Evolutionary conservation across 257 asterid genomes (phyloP).

Genomic region (Primulina eburnea): DNA sequence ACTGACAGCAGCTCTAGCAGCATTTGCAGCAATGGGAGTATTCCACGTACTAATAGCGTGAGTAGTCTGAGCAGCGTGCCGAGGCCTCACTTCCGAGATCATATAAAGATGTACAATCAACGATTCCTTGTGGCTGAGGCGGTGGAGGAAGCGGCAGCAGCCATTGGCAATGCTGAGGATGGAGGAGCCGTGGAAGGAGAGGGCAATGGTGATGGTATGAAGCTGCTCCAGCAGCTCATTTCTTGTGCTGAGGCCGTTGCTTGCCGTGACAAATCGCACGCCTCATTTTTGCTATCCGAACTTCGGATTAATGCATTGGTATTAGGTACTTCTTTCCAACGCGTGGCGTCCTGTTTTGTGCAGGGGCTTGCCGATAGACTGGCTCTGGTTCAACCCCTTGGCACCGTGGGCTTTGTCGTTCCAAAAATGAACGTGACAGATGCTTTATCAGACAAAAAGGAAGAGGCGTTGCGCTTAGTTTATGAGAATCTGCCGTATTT

Average conservation of each 20-base stretch:
- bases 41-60: slow-evolving; percentile 40
- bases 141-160: slow-evolving; percentile 38
- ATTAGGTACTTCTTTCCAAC: slow-evolving; percentile 81
- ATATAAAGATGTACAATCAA: slow-evolving; percentile 53
- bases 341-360: slow-evolving; percentile 74
- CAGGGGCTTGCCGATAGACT: slow-evolving; percentile 68
- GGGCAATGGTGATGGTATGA: slow-evolving; percentile 46
- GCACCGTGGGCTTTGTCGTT: slow-evolving; percentile 47
- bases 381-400: slow-evolving; percentile 67
- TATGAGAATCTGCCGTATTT: slow-evolving; percentile 65
- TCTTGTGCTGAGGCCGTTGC: slow-evolving; percentile 87
- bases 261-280: slow-evolving; percentile 66
- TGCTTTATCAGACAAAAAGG: slow-evolving; percentile 45
- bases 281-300: slow-evolving; percentile 54
- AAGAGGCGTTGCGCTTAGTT: slow-evolving; percentile 56
- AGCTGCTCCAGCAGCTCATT: slow-evolving; percentile 61
- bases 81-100: slow-evolving; percentile 62
- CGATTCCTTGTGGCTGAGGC: slow-evolving; percentile 68
- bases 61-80: slow-evolving; percentile 41
- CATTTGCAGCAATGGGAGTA: slow-evolving; percentile 21
- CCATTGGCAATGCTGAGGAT: slow-evolving; percentile 26
- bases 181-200: slow-evolving; percentile 20
- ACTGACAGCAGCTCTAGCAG: slow-evolving; percentile 28
- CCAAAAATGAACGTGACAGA: slow-evolving; percentile 41
- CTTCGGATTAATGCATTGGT: slow-evolving; percentile 64